phyloP scores from a whole-genome alignment of 2,329 filamentous ascomycete species.

The Penicillium decumbens region DNA sequence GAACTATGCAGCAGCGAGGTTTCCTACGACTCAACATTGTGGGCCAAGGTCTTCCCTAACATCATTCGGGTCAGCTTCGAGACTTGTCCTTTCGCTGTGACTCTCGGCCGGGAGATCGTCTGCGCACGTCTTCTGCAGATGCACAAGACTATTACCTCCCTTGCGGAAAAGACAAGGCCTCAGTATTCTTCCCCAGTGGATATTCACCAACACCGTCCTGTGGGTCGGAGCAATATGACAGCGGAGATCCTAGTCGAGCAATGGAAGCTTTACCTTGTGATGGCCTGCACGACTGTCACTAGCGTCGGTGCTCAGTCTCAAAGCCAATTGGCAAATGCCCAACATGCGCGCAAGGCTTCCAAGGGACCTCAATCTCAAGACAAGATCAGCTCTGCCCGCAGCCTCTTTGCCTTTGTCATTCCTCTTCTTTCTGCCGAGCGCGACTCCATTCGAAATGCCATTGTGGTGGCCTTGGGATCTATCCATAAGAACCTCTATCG shows the following conservation, averaged over 20 bases:
- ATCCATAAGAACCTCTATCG: constrained; percentile 94
- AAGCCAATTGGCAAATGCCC: constrained; percentile 57
- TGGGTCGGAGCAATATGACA: constrained; percentile 57
- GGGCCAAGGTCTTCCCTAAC: constrained; percentile 98
- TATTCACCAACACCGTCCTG: constrained; percentile 35
- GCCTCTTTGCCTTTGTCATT: constrained; percentile 86
- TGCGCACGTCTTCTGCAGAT: constrained; percentile 90
- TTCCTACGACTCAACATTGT: constrained; percentile 88
- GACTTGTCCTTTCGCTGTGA: constrained; percentile 84
- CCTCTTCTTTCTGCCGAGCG: constrained; percentile 78
- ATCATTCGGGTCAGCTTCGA: constrained; percentile 86
- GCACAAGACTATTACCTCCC: constrained; percentile 73
- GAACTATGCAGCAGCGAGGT: constrained; percentile 94
- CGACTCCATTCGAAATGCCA: constrained; percentile 77
- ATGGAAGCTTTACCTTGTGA: constrained; percentile 96
- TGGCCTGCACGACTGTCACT: constrained; percentile 91
- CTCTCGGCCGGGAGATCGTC: constrained; percentile 82
- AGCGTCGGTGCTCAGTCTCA: constrained; percentile 66
- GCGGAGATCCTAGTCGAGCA: constrained; percentile 90
- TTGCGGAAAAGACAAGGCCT: constrained; percentile 68
- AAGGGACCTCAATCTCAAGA: constrained; percentile 61
- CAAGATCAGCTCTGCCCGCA: constrained; percentile 81
- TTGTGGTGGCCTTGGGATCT: constrained; percentile 85
- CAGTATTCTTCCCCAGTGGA: constrained; percentile 38
- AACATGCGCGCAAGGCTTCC: constrained; percentile 79